A percentile compares a stretch with the other conserved stretches of the same genome.
Conservation (phyloP, 176 grass and related monocot genomes). For the Carex myosuroides region DNA sequence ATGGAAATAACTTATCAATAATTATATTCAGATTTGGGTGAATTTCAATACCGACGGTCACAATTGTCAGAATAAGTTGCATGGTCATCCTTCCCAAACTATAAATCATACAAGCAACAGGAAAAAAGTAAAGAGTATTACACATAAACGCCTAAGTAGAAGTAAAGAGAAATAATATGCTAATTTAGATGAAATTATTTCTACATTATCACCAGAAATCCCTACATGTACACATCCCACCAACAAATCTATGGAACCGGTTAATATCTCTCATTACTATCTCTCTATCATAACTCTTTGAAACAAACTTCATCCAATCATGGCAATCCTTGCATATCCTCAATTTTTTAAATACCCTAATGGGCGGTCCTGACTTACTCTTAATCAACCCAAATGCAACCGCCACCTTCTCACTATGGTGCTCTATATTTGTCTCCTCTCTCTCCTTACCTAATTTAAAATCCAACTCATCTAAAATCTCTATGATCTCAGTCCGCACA, state of each 20-base stretch:
- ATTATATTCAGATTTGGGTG: no score
- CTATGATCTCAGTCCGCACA: neutral
- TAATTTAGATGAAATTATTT: neutral
- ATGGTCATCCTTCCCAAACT: no score
- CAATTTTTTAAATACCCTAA: constrained; percentile 5
- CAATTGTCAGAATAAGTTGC: no score
- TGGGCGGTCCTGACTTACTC: neutral
- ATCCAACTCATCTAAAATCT: neutral
- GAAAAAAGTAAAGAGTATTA: neutral
- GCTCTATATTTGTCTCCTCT: neutral
- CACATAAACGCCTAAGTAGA: neutral
- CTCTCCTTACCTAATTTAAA: neutral
- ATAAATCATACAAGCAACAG: no score
- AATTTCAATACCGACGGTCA: no score
- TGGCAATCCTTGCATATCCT: constrained; percentile 8
- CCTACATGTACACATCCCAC: neutral
- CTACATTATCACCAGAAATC: neutral
- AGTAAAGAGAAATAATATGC: neutral
- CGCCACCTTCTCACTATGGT: neutral
- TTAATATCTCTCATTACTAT: neutral
- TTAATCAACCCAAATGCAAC: neutral
- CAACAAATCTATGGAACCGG: constrained; percentile 11
- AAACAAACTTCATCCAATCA: constrained; percentile 14
- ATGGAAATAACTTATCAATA: no score
- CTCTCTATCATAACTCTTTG: neutral